Conservation (phyloP, 1,139 yeast genomes). For the Scheffersomyces insectosa region DNA sequence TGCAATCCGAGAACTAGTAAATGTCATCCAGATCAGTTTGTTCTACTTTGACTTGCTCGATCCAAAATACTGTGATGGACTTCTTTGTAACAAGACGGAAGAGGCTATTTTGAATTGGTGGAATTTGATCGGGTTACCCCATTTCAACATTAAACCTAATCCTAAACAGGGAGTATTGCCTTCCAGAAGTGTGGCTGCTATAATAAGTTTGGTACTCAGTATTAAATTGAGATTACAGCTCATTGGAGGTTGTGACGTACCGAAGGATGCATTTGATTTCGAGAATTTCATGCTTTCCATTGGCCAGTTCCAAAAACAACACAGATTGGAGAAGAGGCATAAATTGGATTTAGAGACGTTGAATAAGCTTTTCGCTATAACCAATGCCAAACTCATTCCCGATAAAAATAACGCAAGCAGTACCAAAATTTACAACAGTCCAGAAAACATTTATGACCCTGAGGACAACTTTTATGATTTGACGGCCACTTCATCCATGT, state of each 20-base stretch:
- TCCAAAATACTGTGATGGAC: constrained; percentile 76
- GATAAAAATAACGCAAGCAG: constrained; percentile 18
- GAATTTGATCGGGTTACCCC: constrained; percentile 68
- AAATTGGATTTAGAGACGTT: constrained; percentile 66
- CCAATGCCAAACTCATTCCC: constrained; percentile 48
- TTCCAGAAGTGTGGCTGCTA: constrained; percentile 62
- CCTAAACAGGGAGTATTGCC: constrained; percentile 56
- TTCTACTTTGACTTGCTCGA: constrained; percentile 76
- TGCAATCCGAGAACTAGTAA: constrained; percentile 75
- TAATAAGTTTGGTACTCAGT: constrained; percentile 41
- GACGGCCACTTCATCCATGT: constrained; percentile 4
- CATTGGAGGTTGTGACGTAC: constrained; percentile 73
- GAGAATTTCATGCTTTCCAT: constrained; percentile 60
- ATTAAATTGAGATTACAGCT: constrained; percentile 64
- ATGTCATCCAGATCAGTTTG: constrained; percentile 70
- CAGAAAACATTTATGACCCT: constrained; percentile 1
- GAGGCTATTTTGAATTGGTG: constrained; percentile 80
- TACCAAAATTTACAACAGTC: not conserved
- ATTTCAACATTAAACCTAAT: constrained; percentile 51
- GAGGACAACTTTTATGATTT: constrained; percentile 3
- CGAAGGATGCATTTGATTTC: constrained; percentile 85
- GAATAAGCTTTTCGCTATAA: constrained; percentile 56
- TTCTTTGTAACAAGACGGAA: constrained; percentile 76
- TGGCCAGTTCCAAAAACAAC: constrained; percentile 73
- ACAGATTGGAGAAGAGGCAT: constrained; percentile 56